Evolutionary conservation across 2,329 filamentous ascomycete species (phyloP).

Genomic region (Helotiales sp.): DNA sequence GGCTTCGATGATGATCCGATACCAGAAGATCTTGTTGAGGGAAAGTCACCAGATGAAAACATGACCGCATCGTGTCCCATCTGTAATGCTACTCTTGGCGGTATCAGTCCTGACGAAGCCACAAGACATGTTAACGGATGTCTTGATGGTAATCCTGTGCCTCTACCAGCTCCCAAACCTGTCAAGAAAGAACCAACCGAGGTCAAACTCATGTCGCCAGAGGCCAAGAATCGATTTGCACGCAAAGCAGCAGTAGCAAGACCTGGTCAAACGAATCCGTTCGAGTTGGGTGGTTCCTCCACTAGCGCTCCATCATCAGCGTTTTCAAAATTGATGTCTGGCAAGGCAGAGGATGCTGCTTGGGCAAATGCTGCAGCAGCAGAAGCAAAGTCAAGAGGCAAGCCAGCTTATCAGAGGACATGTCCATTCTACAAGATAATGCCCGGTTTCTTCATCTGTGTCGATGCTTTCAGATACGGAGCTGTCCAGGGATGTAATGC

Average conservation of each 20-base stretch:
- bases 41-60: slow-evolving; percentile 12
- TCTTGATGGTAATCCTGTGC: slow-evolving; percentile 76
- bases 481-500: slow-evolving; percentile 89
- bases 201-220: slow-evolving; percentile 27
- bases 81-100: slow-evolving; percentile 65
- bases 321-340: slow-evolving; percentile 91
- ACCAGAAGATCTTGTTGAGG: not conserved
- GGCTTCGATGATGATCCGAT: slow-evolving; percentile 22
- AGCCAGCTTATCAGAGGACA: slow-evolving; percentile 82
- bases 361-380: slow-evolving; percentile 85
- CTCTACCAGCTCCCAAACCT: slow-evolving; percentile 43
- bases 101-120: slow-evolving; percentile 64
- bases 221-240: slow-evolving; percentile 52
- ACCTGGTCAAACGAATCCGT: slow-evolving; percentile 80
- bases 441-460: slow-evolving; percentile 87
- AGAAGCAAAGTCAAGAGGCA: slow-evolving; percentile 76
- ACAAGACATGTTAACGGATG: slow-evolving; percentile 90
- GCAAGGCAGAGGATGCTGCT: slow-evolving; percentile 83
- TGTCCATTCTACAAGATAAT: slow-evolving; percentile 99
- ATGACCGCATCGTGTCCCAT: slow-evolving; percentile 64
- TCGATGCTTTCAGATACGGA: slow-evolving; percentile 95
- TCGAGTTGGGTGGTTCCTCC: slow-evolving; percentile 50
- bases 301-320: slow-evolving; percentile 59
- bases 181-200: slow-evolving; percentile 23
- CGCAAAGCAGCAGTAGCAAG: slow-evolving; percentile 66